These are phyloP conservation scores for Citrullus mucosospermus DNA, from an alignment of 306 rosid species.

Conservation along the genomic window DNA sequence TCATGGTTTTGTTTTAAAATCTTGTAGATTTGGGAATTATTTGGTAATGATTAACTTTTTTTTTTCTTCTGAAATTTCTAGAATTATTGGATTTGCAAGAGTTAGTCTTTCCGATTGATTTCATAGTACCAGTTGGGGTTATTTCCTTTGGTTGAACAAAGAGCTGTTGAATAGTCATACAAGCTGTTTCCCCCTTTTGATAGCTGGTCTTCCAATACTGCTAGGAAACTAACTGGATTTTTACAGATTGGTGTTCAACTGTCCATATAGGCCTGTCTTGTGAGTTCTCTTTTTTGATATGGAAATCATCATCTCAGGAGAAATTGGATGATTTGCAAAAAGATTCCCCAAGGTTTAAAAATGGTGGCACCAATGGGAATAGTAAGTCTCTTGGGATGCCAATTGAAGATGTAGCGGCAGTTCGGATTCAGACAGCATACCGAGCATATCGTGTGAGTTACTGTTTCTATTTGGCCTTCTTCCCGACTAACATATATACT, in stretches of 20 bases:
- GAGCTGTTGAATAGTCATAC: not conserved
- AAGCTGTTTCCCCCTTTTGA: not conserved
- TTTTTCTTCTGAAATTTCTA: not conserved
- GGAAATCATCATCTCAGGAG: conserved; percentile 36
- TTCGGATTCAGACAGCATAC: conserved; percentile 75
- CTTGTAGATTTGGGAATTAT: not conserved
- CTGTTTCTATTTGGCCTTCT: not conserved
- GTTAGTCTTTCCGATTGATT: not conserved
- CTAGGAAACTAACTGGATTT: not conserved
- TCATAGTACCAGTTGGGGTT: not conserved
- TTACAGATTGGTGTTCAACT: not conserved
- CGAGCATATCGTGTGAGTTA: conserved; percentile 61
- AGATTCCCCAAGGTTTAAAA: conserved; percentile 18
- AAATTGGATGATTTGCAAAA: conserved; percentile 26
- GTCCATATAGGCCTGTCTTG: not conserved
- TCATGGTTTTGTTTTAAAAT: not conserved
- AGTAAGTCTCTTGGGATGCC: conserved; percentile 29
- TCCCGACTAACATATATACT: not conserved
- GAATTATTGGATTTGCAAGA: not conserved
- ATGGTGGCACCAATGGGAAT: conserved; percentile 25
- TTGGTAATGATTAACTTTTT: not conserved
- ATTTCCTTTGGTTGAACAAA: not conserved
- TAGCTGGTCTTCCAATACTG: not conserved
- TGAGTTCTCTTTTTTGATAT: conserved; percentile 11
- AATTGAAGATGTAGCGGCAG: conserved; percentile 68